Conservation (phyloP, 2,329 filamentous ascomycete genomes). For the Huntiella moniliformis region DNA sequence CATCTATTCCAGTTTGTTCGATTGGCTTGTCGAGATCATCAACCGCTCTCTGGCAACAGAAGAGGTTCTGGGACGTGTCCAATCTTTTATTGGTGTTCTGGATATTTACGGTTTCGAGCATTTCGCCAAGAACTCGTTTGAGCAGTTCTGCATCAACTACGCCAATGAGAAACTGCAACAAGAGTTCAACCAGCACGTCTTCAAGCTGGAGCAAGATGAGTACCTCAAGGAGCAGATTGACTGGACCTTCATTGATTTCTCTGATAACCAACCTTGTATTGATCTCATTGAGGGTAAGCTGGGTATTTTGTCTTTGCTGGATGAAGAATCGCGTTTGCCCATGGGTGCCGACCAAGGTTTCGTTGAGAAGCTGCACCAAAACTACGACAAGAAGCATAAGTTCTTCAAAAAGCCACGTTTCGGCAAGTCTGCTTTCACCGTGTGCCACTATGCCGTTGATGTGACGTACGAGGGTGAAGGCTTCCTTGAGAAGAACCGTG, state of each 20-base stretch:
- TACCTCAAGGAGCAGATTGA: conserved; percentile 93
- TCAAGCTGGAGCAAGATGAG: conserved; percentile 97
- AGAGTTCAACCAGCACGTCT: conserved; percentile 98
- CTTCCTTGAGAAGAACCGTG: conserved; percentile 98
- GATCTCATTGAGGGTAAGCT: conserved; percentile 95
- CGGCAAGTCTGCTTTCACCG: conserved; percentile 91
- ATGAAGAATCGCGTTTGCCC: conserved; percentile 88
- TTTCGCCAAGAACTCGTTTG: conserved; percentile 98
- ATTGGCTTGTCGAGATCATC: conserved; percentile 97
- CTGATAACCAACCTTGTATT: conserved; percentile 97
- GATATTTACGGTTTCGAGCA: conserved; percentile 99
- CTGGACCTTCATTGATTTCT: conserved; percentile 99
- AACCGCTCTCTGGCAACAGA: conserved; percentile 81
- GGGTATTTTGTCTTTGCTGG: conserved; percentile 75
- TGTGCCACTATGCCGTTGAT: conserved; percentile 95
- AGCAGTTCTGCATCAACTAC: conserved; percentile 99
- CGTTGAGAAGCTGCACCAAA: conserved; percentile 86
- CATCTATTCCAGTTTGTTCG: conserved; percentile 94
- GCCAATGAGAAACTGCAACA: conserved; percentile 98
- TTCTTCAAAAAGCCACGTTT: conserved; percentile 99
- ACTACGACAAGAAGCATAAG: conserved; percentile 81
- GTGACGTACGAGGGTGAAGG: conserved; percentile 98
- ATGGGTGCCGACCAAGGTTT: conserved; percentile 98
- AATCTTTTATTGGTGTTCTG: conserved; percentile 88
- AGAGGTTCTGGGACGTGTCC: conserved; percentile 62